A percentile compares a stretch with the other conserved stretches of the same genome.
Conservation (phyloP, 2,329 filamentous ascomycete species). For the Aspergillus fructus region DNA sequence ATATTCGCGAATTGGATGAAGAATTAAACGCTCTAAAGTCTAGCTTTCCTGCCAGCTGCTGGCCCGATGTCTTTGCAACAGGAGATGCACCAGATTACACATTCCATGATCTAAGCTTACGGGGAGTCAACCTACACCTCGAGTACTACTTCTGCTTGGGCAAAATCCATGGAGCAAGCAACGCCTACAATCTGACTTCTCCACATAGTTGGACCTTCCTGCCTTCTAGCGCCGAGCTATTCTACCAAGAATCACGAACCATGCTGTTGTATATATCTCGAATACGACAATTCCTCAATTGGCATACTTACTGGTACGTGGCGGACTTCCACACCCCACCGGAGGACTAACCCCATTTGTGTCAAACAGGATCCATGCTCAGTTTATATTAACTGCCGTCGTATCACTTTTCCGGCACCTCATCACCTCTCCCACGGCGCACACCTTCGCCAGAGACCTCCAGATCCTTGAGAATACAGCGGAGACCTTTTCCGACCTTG, state of each 20-base stretch:
- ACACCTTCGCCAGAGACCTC: constrained; percentile 17
- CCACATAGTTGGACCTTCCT: constrained; percentile 14
- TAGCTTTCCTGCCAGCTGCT: constrained; percentile 18
- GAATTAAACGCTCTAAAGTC: constrained; percentile 21
- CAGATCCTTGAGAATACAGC: constrained; percentile 18
- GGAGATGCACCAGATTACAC: constrained; percentile 19
- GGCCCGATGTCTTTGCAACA: constrained; percentile 21
- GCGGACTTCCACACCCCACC: neutral
- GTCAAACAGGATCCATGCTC: constrained; percentile 22
- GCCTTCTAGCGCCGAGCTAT: constrained; percentile 24
- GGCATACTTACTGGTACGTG: constrained; percentile 24
- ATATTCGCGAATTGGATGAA: constrained; percentile 25
- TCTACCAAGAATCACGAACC: constrained; percentile 21
- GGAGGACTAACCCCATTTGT: neutral
- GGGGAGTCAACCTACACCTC: constrained; percentile 25
- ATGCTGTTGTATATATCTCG: constrained; percentile 24
- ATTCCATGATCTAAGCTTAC: constrained; percentile 26
- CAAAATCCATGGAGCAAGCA: constrained; percentile 24
- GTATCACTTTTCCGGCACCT: constrained; percentile 24
- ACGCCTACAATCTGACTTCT: neutral
- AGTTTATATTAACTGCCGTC: constrained; percentile 22
- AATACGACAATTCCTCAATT: constrained; percentile 19
- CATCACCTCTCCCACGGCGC: constrained; percentile 15
- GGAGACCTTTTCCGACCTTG: constrained; percentile 14
- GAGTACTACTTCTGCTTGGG: constrained; percentile 27